Base-by-base conservation (phyloP, 2,329 filamentous ascomycete species). In the Fusarium brachygibbosum region DNA sequence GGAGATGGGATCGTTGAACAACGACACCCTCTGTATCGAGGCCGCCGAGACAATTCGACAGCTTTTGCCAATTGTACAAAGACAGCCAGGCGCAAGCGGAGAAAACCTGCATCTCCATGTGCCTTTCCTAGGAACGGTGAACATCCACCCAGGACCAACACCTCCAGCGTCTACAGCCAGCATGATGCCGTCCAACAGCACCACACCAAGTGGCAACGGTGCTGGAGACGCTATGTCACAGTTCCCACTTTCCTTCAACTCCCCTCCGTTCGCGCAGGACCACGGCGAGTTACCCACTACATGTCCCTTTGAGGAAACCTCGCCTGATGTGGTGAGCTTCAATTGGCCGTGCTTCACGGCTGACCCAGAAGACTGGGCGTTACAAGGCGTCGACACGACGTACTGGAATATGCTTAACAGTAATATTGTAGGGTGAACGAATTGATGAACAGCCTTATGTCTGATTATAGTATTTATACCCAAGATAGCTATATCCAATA, bases 101-200 rank as follows among this genome's bases (percentile, higher is more conserved):
- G 51, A 62, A 54, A 65, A 65, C 25, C 55, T 85, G 34, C 77
- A 79, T 7, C 76, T 85, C 9, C 80, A 79, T 37, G 79, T 85
- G 4, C 83, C 83, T 0, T 84, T 83, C 63, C 74, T 85, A 4
- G 83, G 83, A 25, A 83, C 81, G 2, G 78, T 85, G 41, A 83
- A 81, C 61, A 82, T 85, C 66, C 80, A 70, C 38, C 65, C 70
- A 6, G 46, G 58, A 0, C 71, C 70, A 14, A 68, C 66, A 8
- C 62, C 71, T 44, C 63, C 66, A 23, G 45, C 52, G 6, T 58
- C 71, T 7, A 53, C 58, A 25, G 9, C 62, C n/a, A 60, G 58
- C 23, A 28, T 63, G 14, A 50, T 72, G 9, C 46, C 61, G 2
- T 72, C 72, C 17, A 60, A 61, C 14, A 41, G 25, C 17, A 61